Conservation (phyloP, 2,329 filamentous ascomycete species). For the Aspergillus sp. region DNA sequence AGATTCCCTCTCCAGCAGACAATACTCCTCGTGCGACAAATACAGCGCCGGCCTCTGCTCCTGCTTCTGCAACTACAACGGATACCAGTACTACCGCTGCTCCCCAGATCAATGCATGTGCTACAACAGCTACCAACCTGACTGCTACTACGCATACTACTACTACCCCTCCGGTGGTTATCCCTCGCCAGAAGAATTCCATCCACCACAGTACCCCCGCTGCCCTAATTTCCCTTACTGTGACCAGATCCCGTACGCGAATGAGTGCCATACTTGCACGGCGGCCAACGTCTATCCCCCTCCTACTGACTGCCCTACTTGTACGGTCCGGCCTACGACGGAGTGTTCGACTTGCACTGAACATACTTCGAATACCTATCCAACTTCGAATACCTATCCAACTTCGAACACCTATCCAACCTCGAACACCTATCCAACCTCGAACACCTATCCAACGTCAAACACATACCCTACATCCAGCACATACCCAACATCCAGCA, state of each 20-base stretch:
- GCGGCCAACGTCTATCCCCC: too few species aligned
- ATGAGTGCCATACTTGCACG: background rate
- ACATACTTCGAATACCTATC: too few species aligned
- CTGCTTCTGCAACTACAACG: background rate
- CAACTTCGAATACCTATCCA: too few species aligned
- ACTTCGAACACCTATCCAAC: too few species aligned
- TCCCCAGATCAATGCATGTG: background rate
- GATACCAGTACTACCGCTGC: background rate
- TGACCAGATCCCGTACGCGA: background rate
- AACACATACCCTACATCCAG: too few species aligned
- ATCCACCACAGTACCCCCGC: background rate
- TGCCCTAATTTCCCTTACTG: background rate
- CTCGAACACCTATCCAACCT: too few species aligned
- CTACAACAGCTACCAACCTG: background rate
- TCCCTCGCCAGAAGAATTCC: background rate
- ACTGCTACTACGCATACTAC: constrained; percentile 1
- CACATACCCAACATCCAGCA: too few species aligned
- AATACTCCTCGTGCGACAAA: background rate
- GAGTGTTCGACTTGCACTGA: too few species aligned
- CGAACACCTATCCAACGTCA: too few species aligned
- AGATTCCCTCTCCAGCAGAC: background rate
- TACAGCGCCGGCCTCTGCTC: background rate
- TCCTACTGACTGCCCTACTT: too few species aligned
- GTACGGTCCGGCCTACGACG: too few species aligned
- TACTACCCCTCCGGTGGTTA: background rate